phyloP scores from a whole-genome alignment of 2,329 filamentous ascomycete species.

The Aspergillus phoenicis region DNA sequence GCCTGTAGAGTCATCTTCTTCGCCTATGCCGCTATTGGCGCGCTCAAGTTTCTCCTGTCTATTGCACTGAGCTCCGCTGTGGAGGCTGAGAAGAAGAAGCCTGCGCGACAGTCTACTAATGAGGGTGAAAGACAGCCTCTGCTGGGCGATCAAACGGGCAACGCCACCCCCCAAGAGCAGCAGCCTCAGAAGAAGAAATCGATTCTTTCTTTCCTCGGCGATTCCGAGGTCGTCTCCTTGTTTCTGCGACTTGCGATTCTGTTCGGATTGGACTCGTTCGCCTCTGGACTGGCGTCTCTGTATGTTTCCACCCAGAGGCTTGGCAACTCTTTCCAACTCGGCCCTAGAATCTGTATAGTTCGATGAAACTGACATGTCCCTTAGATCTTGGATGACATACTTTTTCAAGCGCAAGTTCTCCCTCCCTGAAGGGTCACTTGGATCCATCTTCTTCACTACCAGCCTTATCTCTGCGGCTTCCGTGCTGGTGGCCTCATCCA shows the following conservation, averaged over 20 bases:
- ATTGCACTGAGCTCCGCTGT: constrained; percentile 51
- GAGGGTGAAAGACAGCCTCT: constrained; percentile 44
- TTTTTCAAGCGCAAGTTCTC: constrained; percentile 60
- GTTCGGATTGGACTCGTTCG: constrained; percentile 69
- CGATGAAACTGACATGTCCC: constrained; percentile 19
- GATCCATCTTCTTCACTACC: constrained; percentile 56
- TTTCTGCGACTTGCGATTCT: constrained; percentile 62
- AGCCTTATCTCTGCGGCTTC: constrained; percentile 46
- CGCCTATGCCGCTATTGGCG: constrained; percentile 59
- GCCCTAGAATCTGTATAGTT: constrained; percentile 8
- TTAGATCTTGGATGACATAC: constrained; percentile 56
- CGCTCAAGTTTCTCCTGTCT: constrained; percentile 57
- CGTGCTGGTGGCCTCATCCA: constrained; percentile 59
- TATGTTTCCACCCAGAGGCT: constrained; percentile 39
- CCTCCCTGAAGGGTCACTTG: constrained; percentile 55
- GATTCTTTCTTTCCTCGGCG: constrained; percentile 59
- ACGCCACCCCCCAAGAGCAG: constrained; percentile 15
- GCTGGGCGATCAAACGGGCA: constrained; percentile 23
- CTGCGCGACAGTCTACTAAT: constrained; percentile 13
- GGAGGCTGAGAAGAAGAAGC: constrained; percentile 43
- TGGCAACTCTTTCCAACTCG: constrained; percentile 6
- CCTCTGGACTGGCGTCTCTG: constrained; percentile 68
- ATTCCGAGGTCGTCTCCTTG: constrained; percentile 45
- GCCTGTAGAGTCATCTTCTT: constrained; percentile 62
- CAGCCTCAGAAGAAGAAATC: constrained; percentile 34